Evolutionary conservation across 768 basidiomycete species (phyloP), one percentile per base, ranked within the genome.

Genomic region (Podaxis sp.): DNA sequence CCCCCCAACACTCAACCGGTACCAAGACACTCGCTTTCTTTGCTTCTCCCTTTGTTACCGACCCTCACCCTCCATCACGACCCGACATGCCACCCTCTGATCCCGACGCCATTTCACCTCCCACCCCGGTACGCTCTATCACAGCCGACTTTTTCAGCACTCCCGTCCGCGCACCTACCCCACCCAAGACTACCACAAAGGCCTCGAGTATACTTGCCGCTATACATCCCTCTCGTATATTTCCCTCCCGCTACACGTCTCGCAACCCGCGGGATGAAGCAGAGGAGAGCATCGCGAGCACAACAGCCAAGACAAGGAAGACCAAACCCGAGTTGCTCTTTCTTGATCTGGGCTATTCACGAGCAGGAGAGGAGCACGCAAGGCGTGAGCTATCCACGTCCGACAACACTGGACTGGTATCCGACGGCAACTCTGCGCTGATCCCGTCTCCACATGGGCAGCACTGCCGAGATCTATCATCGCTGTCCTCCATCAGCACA

Each of bases 1-100:
- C 27, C 50, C 67, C 72, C 28, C 38, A 38, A 4, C 40, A 42
- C 13, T 56, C 58, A 52, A 62, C 61, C 55, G 5, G 10, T 21
- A 35, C 58, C 23, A 82, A 81, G 71, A 84, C 82, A 9, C 71
- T 77, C 65, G 77, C 79, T 9, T 80, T 82, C 69, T 78, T 82
- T 69, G 72, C 77, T 38, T 75, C 77, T 52, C 72, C 80, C 5
- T 77, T 81, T 69, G 71, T 76, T 14, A 28, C 27, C 27, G 6
- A 42, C 7, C 4, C 16, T 42, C 16, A 42, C 2, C 40, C 16
- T 42, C 40, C 40, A 42, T 18, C 14, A 42, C 75, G 76, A 0
- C 69, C 72, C 77, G 0, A 75, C 76, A 6, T 72, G 76, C 13
- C 73, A 74, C 5, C 71, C 70, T 46, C 66, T 66, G 23, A 57